Evolutionary conservation across 495 filamentous ascomycete species (phyloP), one percentile per base, ranked within the genome.

Genomic region (Xylaria longipes): DNA sequence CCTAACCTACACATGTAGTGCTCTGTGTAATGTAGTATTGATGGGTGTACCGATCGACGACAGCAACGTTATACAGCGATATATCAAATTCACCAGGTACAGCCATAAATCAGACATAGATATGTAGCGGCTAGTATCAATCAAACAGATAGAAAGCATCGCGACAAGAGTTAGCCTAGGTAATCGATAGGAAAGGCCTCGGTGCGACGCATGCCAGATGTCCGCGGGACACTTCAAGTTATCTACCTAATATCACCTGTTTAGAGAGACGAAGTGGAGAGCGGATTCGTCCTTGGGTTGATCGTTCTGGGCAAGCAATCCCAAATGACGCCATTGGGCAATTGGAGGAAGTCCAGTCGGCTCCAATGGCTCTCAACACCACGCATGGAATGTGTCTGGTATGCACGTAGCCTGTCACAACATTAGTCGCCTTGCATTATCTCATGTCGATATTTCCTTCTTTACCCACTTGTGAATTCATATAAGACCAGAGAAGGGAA

Each of bases 251-350:
- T 11, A 27, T 29, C 29, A 11, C 12, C 50, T 14, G 1, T 33
- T 5, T 22, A 31, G 29, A 57, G 27, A 33, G 25, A 57, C 5
- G 56, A 37, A 20, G 56, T 60, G 20, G 29, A 60, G 56, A 60
- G 56, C 29, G 56, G 29, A n/a, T 58, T 57, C 25, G 9, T 25
- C 5, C 22, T 25, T 8, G 12, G 52, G 29, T 57, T 57, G 14
- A 29, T 17, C 52, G 5, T 46, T 20, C n/a, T n/a, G 20, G 43
- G 20, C 14, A 56, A 31, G 52, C 14, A 56, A 31, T 63, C n/a
- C 35, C 37, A 22, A 25, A 65, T 65, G 63, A 65, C 63, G 63
- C 63, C 22, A 65, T 65, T 48, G 39, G 15, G 58, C 35, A 62
- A 22, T 52, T 52, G 48, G 48, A 14, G 48, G 22, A 52, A 25